Percentiles rank a stretch among this genome's conserved stretches.
phyloP scores from a whole-genome alignment of 1,284 basidiomycete species.

The Malassezia pachydermatis region DNA sequence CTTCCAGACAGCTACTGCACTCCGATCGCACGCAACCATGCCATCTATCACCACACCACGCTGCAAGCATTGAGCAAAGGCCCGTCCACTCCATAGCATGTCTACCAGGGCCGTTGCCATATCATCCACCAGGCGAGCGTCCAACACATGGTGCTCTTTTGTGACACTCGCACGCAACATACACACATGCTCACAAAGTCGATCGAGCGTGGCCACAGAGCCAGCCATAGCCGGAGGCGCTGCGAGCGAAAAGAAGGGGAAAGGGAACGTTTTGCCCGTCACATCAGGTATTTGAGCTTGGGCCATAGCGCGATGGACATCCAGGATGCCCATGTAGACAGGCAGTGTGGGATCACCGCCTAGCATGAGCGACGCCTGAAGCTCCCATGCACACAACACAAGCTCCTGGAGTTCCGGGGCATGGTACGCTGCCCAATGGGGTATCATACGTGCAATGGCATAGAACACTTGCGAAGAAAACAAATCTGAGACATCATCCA shows the following conservation, averaged over 20 bases:
- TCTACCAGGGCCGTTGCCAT: conserved; percentile 13
- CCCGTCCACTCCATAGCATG: conserved; percentile 17
- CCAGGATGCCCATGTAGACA: conserved; percentile 8
- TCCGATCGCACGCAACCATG: conserved; percentile 6
- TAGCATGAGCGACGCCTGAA: conserved; percentile 12
- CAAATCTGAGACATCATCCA: conserved; percentile 16
- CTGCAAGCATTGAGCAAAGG: conserved; percentile 11
- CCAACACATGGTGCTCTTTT: not conserved
- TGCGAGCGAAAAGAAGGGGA: conserved; percentile 12
- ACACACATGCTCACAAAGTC: conserved; percentile 3
- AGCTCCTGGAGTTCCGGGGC: not conserved
- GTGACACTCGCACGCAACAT: conserved; percentile 3
- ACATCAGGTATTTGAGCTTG: not conserved
- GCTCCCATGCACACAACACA: conserved; percentile 7
- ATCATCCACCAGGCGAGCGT: conserved; percentile 6
- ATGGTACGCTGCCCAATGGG: not conserved
- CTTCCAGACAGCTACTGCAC: conserved; percentile 2
- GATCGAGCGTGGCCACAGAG: conserved; percentile 12
- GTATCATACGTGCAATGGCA: not conserved
- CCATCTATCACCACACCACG: conserved; percentile 10
- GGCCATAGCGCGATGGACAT: not conserved
- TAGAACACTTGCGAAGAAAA: conserved; percentile 7
- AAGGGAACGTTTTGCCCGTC: conserved; percentile 2
- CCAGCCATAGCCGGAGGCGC: conserved; percentile 2
- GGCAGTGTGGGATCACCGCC: conserved; percentile 11